Conservation (phyloP, 495 filamentous ascomycete species). For the Daldinia vernicosa region DNA sequence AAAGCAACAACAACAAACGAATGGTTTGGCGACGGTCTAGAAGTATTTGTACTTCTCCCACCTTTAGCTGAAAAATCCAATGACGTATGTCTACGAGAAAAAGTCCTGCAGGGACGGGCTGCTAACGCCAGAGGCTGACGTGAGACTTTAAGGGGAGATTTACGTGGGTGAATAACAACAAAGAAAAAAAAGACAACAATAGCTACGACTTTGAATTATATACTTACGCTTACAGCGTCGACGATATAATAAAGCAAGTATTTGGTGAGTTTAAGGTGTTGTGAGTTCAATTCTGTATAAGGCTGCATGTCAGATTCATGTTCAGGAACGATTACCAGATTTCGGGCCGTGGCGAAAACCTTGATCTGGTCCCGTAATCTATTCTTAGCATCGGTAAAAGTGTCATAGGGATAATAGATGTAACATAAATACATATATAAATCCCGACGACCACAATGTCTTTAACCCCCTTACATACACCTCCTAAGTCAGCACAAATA, state of each 20-base stretch:
- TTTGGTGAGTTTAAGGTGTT: background rate
- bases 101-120: constrained; percentile 27
- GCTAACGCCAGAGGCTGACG: constrained; percentile 29
- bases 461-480: background rate
- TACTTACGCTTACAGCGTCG: background rate
- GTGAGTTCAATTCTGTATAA: background rate
- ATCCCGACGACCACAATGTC: background rate
- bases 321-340: background rate
- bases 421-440: background rate
- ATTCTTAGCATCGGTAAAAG: constrained; percentile 26
- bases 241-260: background rate
- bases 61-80: constrained; percentile 10
- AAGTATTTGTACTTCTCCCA: constrained; percentile 7
- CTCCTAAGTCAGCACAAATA: no score
- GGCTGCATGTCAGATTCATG: background rate
- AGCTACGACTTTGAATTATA: background rate
- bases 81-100: constrained; percentile 30
- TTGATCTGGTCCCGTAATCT: constrained; percentile 12
- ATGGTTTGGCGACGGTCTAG: background rate
- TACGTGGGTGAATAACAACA: background rate
- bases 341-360: constrained; percentile 33
- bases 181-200: background rate
- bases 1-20: background rate
- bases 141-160: constrained; percentile 11
- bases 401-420: background rate